Percentiles rank a stretch among this genome's conserved stretches.
Conservation (phyloP, 2,329 filamentous ascomycete genomes). For the Calonectria pteridis region DNA sequence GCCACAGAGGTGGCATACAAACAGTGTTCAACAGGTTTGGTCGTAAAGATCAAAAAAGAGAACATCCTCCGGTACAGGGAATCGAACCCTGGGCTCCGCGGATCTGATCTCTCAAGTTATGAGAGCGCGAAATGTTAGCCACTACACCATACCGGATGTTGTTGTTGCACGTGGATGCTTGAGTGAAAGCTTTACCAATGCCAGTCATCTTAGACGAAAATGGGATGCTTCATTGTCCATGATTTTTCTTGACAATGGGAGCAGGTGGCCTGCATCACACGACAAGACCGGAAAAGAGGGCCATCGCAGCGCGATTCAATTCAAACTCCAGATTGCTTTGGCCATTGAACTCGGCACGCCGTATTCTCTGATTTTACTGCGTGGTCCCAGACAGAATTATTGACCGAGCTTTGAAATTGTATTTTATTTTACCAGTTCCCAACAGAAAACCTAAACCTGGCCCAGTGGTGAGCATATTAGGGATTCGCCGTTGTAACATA, state of each 20-base stretch:
- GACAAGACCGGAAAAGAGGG: background rate
- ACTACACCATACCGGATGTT: conserved; percentile 51
- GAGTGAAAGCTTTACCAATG: background rate
- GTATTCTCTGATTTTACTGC: background rate
- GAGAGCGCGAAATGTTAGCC: conserved; percentile 51
- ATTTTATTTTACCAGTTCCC: background rate
- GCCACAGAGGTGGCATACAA: no score
- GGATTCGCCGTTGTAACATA: background rate
- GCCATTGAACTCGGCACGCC: background rate
- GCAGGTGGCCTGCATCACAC: no score
- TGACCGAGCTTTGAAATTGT: background rate
- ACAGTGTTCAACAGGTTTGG: no score
- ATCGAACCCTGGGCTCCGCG: conserved; percentile 20
- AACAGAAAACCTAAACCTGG: background rate
- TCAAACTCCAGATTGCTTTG: background rate
- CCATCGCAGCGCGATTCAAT: background rate
- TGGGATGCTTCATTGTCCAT: background rate
- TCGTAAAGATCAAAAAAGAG: no score
- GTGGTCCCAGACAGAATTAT: background rate
- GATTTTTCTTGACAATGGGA: no score
- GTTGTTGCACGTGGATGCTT: background rate
- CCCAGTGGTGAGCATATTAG: background rate
- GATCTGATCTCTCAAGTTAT: conserved; percentile 36
- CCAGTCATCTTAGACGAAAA: background rate
- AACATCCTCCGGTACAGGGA: background rate